Evolutionary conservation across 2,329 filamentous ascomycete species (phyloP).

Genomic region (Dactylonectria estremocensis): DNA sequence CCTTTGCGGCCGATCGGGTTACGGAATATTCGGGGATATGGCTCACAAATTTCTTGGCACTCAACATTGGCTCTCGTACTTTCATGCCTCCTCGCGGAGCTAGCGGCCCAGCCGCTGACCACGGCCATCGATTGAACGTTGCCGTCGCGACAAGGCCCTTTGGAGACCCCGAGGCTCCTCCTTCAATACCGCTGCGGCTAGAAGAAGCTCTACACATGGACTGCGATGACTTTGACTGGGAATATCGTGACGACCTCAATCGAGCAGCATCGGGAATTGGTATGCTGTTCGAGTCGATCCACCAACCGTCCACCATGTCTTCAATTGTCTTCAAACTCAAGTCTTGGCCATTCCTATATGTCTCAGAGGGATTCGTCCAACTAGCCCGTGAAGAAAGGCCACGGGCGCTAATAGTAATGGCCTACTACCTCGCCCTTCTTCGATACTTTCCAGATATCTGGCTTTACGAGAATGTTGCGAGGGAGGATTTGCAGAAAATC

Average conservation of each 20-base stretch:
- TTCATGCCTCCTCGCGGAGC: neutral
- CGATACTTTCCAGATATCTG: slow-evolving; percentile 7
- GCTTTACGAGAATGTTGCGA: slow-evolving; percentile 9
- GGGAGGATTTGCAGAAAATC: slow-evolving; percentile 4
- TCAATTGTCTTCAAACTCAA: slow-evolving; percentile 10
- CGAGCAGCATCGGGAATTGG: neutral
- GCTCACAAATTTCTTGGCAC: slow-evolving; percentile 15
- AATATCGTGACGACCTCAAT: neutral
- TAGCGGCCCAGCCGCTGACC: neutral
- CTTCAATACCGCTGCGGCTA: neutral
- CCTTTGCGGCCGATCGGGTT: slow-evolving; percentile 11
- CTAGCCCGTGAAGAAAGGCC: slow-evolving; percentile 11
- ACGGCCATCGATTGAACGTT: neutral
- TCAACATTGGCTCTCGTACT: neutral
- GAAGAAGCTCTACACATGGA: neutral
- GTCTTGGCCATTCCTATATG: slow-evolving; percentile 5
- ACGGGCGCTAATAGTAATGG: slow-evolving; percentile 6
- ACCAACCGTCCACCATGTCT: neutral
- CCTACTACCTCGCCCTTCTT: slow-evolving; percentile 6
- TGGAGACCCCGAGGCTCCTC: neutral
- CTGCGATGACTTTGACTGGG: neutral
- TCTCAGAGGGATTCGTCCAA: slow-evolving; percentile 7
- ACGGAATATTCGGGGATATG: slow-evolving; percentile 8
- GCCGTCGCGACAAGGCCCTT: neutral
- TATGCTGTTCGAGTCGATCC: neutral